Conservation (phyloP, 225 moss, liverwort and hornwort species). For the Polytrichum formosum region DNA sequence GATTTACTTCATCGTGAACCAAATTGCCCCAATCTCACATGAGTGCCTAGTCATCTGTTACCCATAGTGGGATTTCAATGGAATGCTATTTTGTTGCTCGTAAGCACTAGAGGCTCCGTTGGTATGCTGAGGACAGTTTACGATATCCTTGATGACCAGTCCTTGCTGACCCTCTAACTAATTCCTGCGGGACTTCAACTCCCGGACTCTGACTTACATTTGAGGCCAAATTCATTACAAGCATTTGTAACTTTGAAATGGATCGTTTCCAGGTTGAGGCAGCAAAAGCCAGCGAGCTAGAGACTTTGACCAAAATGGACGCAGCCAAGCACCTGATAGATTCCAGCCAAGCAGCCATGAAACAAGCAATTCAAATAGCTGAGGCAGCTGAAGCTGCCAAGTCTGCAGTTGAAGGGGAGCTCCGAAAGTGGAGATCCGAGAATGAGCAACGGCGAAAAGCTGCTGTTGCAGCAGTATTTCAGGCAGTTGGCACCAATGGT, state of each 20-base stretch:
- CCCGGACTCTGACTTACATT: too few relatives aligned
- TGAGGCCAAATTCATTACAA: too few relatives aligned
- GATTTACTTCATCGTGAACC: too few relatives aligned
- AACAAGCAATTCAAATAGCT: slow-evolving; percentile 37
- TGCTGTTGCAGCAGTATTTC: slow-evolving; percentile 20
- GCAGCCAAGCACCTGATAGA: slow-evolving; percentile 20
- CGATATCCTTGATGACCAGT: too few relatives aligned
- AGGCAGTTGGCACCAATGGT: slow-evolving; percentile 19
- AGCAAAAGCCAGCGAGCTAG: slow-evolving; percentile 38
- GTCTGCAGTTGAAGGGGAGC: slow-evolving; percentile 36
- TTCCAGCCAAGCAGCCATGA: slow-evolving; percentile 27
- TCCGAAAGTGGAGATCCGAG: slow-evolving; percentile 44
- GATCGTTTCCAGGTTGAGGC: slow-evolving; percentile 27
- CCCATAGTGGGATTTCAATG: too few relatives aligned
- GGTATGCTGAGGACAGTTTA: too few relatives aligned
- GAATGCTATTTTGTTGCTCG: too few relatives aligned
- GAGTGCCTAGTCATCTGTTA: too few relatives aligned
- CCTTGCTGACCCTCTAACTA: too few relatives aligned
- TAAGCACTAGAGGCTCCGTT: too few relatives aligned
- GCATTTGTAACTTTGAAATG: not conserved
- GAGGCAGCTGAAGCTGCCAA: slow-evolving; percentile 44
- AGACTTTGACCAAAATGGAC: slow-evolving; percentile 31
- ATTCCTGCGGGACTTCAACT: too few relatives aligned
- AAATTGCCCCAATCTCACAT: too few relatives aligned
- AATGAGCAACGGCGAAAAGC: slow-evolving; percentile 46